Evolutionary conservation across 2,329 filamentous ascomycete genomes (phyloP).

Genomic region (Sporothrix phasma): DNA sequence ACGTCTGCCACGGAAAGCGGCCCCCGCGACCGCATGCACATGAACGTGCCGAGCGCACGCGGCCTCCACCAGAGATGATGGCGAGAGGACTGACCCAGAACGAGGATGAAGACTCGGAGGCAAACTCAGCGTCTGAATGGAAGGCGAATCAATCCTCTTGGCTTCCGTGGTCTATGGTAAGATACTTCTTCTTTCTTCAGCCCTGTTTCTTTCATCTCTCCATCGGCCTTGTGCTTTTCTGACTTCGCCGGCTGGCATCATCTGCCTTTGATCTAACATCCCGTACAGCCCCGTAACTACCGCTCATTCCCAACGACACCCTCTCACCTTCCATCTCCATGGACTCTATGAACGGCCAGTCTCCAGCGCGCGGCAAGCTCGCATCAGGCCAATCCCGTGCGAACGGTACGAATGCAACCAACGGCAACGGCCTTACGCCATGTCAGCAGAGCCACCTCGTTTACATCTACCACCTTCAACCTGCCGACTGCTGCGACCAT

Average conservation of each 20-base stretch:
- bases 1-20: slow-evolving; percentile 70
- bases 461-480: slow-evolving; percentile 48
- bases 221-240: not conserved
- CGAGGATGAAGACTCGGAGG: slow-evolving; percentile 82
- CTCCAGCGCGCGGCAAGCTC: slow-evolving; percentile 31
- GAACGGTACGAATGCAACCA: slow-evolving; percentile 39
- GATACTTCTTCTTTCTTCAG: slow-evolving; percentile 22
- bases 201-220: not conserved
- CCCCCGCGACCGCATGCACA: slow-evolving; percentile 78
- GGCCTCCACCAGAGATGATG: slow-evolving; percentile 85
- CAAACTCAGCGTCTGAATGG: slow-evolving; percentile 76
- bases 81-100: slow-evolving; percentile 70
- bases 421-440: slow-evolving; percentile 35
- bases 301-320: slow-evolving; percentile 55
- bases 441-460: slow-evolving; percentile 51
- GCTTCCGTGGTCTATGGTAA: slow-evolving; percentile 61
- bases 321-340: slow-evolving; percentile 82
- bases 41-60: slow-evolving; percentile 77
- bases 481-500: slow-evolving; percentile 50
- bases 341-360: slow-evolving; percentile 72
- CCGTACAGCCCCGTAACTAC: slow-evolving; percentile 47
- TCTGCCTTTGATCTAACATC: not conserved
- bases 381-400: slow-evolving; percentile 44
- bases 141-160: slow-evolving; percentile 64
- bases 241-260: not conserved